These are phyloP conservation scores for Tetrastigma voinierianum DNA, from an alignment of 164 flowering plant species.

Conservation along the genomic window DNA sequence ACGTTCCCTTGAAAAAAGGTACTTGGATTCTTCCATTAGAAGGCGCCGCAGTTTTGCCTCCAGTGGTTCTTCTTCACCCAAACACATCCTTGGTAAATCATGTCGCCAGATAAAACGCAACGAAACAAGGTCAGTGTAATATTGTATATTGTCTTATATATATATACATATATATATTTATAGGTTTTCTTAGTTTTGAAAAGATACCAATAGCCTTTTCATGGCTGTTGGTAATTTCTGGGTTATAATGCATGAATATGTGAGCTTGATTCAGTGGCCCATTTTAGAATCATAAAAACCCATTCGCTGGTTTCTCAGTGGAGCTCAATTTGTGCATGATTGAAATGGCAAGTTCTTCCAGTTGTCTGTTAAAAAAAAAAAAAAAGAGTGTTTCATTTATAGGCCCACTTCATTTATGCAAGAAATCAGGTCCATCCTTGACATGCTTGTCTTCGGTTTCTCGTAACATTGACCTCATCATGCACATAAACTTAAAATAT, in stretches of 20 bases:
- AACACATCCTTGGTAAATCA: constrained; percentile 57
- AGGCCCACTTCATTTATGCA: neutral
- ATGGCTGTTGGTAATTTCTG: too few species aligned
- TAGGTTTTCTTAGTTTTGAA: too few species aligned
- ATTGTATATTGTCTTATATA: neutral
- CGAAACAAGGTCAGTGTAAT: constrained; percentile 45
- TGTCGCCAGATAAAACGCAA: constrained; percentile 70
- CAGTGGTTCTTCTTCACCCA: constrained; percentile 44
- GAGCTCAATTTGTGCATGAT: neutral
- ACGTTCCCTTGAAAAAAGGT: constrained; percentile 39
- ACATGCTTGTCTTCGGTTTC: neutral
- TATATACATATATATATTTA: neutral
- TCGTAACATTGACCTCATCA: too few species aligned
- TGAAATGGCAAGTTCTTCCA: too few species aligned
- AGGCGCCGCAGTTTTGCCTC: constrained; percentile 38
- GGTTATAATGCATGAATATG: too few species aligned
- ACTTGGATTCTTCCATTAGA: constrained; percentile 34
- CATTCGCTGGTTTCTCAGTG: neutral
- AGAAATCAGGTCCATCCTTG: neutral
- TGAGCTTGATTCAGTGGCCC: neutral
- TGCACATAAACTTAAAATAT: neutral
- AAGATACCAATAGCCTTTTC: too few species aligned
- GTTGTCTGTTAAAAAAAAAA: too few species aligned
- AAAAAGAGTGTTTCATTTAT: too few species aligned
- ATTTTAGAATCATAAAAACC: neutral